Conservation (phyloP, 2,329 filamentous ascomycete species). For the Talaromyces sp. region DNA sequence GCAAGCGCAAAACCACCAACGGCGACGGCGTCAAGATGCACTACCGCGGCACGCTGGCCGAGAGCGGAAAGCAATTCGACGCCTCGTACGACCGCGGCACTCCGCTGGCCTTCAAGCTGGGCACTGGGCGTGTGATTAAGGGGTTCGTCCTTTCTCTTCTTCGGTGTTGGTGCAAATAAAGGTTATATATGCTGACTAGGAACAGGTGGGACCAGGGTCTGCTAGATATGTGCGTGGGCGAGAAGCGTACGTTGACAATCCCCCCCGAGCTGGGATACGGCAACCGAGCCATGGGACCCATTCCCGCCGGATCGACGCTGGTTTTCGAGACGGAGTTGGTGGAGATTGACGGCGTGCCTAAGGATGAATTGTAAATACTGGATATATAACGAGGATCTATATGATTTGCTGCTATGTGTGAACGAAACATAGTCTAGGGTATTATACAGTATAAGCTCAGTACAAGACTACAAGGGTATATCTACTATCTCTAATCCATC, state of each 20-base stretch:
- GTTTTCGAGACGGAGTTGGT: constrained; percentile 91
- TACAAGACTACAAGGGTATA: background rate
- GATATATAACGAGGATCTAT: background rate
- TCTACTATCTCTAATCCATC: constrained; percentile 49
- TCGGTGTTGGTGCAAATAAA: background rate
- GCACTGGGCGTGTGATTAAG: constrained; percentile 78
- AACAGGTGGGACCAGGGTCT: constrained; percentile 83
- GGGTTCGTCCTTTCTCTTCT: constrained; percentile 53
- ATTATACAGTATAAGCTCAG: background rate
- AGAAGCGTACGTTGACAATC: constrained; percentile 85
- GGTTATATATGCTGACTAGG: constrained; percentile 15
- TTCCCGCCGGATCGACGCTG: constrained; percentile 74
- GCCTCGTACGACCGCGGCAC: constrained; percentile 69
- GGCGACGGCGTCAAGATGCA: constrained; percentile 82
- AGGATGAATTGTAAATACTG: constrained; percentile 38
- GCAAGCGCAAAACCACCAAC: constrained; percentile 68
- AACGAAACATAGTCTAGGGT: background rate
- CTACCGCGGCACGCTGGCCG: constrained; percentile 76
- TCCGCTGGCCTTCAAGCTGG: constrained; percentile 76
- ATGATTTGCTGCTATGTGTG: background rate
- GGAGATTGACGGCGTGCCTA: constrained; percentile 67
- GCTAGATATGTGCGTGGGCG: constrained; percentile 89
- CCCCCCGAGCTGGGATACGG: constrained; percentile 86
- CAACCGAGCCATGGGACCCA: constrained; percentile 68
- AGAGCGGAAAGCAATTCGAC: constrained; percentile 76